Conservation (phyloP, 345 rosid genomes). For the Aegle marmelos region DNA sequence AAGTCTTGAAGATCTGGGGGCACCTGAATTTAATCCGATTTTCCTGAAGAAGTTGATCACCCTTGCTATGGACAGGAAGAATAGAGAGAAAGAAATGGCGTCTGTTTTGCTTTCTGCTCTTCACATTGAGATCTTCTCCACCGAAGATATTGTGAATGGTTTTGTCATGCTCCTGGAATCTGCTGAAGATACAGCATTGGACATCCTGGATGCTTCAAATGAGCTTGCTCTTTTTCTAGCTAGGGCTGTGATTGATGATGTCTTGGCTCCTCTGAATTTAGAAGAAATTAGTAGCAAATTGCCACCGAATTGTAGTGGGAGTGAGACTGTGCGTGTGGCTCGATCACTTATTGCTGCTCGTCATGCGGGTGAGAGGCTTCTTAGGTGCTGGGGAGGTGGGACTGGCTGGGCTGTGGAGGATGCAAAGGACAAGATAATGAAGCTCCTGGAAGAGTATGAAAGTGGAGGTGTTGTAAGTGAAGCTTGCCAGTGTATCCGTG, state of each 20-base stretch:
- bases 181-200: slow-evolving; percentile 94
- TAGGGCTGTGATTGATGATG: slow-evolving; percentile 96
- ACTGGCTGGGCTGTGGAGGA: slow-evolving; percentile 99
- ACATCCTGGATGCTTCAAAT: slow-evolving; percentile 91
- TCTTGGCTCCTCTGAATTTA: slow-evolving; percentile 83
- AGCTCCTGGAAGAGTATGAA: slow-evolving; percentile 90
- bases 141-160: slow-evolving; percentile 84
- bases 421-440: slow-evolving; percentile 95
- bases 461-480: slow-evolving; percentile 86
- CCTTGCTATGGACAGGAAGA: slow-evolving; percentile 96
- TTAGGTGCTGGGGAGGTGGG: slow-evolving; percentile 99
- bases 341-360: slow-evolving; percentile 83
- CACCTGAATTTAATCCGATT: slow-evolving; percentile 70
- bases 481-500: slow-evolving; percentile 97
- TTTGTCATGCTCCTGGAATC: slow-evolving; percentile 93
- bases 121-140: slow-evolving; percentile 91
- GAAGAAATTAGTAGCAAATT: slow-evolving; percentile 78
- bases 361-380: slow-evolving; percentile 95
- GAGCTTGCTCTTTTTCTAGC: slow-evolving; percentile 97
- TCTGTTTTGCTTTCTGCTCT: slow-evolving; percentile 91
- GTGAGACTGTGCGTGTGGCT: slow-evolving; percentile 74
- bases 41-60: slow-evolving; percentile 89
- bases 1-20: slow-evolving; percentile 80
- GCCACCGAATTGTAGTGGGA: slow-evolving; percentile 80
- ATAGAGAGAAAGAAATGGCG: slow-evolving; percentile 99